Base-by-base conservation (phyloP, 2,329 filamentous ascomycete genomes). In the Aulographum hederae region DNA sequence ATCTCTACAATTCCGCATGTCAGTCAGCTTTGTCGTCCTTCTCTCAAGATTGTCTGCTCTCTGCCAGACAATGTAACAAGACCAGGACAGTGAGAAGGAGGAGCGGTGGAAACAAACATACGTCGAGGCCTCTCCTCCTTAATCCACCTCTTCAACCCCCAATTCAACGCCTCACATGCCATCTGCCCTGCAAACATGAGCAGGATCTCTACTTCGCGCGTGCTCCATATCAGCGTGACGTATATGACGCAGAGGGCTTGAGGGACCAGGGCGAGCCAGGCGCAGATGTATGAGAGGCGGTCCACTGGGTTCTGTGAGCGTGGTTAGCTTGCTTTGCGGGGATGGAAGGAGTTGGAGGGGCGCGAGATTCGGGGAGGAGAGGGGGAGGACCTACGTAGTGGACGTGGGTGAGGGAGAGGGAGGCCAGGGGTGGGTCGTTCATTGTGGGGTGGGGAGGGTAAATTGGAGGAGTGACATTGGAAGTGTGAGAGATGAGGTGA, bases 101-200 rank as follows among this genome's bases (percentile, higher is more conserved):
- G 8, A 14, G 12, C 10, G 18, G 17, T 28, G 16, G 26, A 26
- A 16, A 15, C 3, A 2, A 25, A 25, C 65, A 62, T 76, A 70
- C 77, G 77, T 39, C 65, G 69, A 18, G 89, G 89, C 31, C 89
- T 69, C 53, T 93, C 81, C 54, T 95, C 82, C 49, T 86, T 89
- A 52, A 98, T 86, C 39, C 82, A 62, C 17, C 89, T 70, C 62
- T 98, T 98, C 30, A 98, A 62, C 3, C 65, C 57, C 53, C 91
- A 93, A 56, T 98, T 98, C 45, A 92, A 59, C 18, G 69, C 84
- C 53, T 98, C 91, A 60, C 86, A 95, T 31, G 67, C 73, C 54
- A 95, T 70, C 54, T 98, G 89, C 31, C 91, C 91, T 16, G 69
- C 71, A 52, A 94, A 92, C 71, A 93, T 85, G 43, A 95, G 66